A percentile compares a stretch with the other conserved stretches of the same genome.
Conservation (phyloP, 176 grass and related monocot species). For the Aegilops sharonensis region DNA sequence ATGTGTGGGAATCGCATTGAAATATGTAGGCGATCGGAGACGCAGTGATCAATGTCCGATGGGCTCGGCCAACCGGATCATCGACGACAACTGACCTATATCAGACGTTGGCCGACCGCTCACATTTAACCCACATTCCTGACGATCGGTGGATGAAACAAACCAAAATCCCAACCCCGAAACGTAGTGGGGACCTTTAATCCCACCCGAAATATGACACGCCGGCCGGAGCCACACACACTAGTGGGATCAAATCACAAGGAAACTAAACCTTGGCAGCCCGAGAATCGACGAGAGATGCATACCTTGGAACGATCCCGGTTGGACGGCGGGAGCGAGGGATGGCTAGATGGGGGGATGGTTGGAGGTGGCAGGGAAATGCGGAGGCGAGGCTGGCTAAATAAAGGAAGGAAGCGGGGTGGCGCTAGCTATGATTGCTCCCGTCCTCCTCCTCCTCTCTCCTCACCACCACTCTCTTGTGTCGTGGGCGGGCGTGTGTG, state of each 20-base stretch:
- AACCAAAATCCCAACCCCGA: neutral
- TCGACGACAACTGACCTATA: neutral
- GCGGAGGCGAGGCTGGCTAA: constrained; percentile 24
- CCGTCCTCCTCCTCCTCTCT: no score
- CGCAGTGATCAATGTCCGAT: neutral
- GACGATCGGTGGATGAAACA: neutral
- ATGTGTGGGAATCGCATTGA: neutral
- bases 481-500: no score
- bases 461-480: no score
- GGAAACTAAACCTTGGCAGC: neutral
- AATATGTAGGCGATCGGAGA: neutral
- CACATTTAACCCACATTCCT: neutral
- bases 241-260: neutral
- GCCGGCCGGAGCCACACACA: neutral
- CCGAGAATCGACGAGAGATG: neutral
- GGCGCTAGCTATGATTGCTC: no score
- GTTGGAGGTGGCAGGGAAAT: constrained; percentile 17
- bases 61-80: neutral
- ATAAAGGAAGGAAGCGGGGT: neutral
- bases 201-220: no score
- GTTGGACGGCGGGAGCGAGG: neutral
- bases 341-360: neutral
- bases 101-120: neutral
- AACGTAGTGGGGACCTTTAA: no score
- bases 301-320: neutral